Percentiles rank a stretch among this genome's conserved stretches.
These are phyloP conservation scores for Penicillium sp. DNA, from an alignment of 2,329 filamentous ascomycete species.

Conservation along the genomic window DNA sequence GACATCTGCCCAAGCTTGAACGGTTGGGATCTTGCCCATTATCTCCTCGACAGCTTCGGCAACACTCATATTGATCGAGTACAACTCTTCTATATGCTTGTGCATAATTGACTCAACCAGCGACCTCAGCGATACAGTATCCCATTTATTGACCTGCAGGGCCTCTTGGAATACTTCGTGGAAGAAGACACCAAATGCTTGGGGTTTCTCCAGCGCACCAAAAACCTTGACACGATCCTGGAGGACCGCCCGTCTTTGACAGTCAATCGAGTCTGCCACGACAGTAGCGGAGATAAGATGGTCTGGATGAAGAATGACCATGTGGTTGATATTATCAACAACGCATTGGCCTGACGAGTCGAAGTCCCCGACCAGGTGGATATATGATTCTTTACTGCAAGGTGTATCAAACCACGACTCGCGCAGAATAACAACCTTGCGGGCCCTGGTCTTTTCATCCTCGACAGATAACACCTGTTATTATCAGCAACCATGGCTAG, in stretches of 20 bases:
- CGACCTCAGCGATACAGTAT: conserved; percentile 59
- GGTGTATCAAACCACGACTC: conserved; percentile 83
- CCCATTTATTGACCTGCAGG: conserved; percentile 77
- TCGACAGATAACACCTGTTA: conserved; percentile 72
- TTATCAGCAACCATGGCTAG: conserved; percentile 19
- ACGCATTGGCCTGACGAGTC: conserved; percentile 66
- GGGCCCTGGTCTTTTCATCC: conserved; percentile 64
- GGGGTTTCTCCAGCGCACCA: conserved; percentile 69
- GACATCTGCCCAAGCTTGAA: conserved; percentile 75
- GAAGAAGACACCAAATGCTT: conserved; percentile 88
- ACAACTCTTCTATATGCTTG: conserved; percentile 81
- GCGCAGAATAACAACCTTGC: conserved; percentile 68
- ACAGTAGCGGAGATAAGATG: conserved; percentile 93
- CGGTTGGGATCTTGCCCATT: conserved; percentile 72
- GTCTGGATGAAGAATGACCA: conserved; percentile 89
- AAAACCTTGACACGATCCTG: conserved; percentile 94
- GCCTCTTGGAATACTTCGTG: conserved; percentile 95
- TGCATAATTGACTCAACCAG: conserved; percentile 66
- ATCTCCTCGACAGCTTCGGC: conserved; percentile 73
- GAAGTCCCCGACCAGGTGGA: conserved; percentile 82
- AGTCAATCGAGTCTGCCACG: conserved; percentile 93
- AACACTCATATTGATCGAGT: conserved; percentile 74
- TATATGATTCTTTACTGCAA: conserved; percentile 67
- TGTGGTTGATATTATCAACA: conserved; percentile 76
- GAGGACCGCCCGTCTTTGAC: conserved; percentile 82